phyloP scores from a whole-genome alignment of 2,329 filamentous ascomycete species.

The Xylariaceae sp. region DNA sequence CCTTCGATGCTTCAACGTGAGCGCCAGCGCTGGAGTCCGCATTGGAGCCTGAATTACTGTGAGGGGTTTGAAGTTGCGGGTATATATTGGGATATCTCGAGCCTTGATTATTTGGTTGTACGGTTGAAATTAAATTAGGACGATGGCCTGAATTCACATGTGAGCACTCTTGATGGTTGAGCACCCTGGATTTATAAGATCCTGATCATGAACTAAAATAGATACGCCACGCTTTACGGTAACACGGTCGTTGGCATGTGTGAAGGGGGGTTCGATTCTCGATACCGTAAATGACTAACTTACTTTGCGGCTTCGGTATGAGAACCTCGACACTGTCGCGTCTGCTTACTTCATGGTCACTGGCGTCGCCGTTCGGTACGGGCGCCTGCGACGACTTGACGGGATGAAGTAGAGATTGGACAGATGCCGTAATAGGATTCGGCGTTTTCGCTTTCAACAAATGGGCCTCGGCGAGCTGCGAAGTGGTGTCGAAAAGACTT shows the following conservation, averaged over 20 bases:
- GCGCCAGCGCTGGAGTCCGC: slow-evolving; percentile 25
- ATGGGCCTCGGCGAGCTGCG: slow-evolving; percentile 42
- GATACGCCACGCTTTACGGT: slow-evolving; percentile 2
- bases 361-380: slow-evolving; percentile 25
- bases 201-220: slow-evolving; percentile 1
- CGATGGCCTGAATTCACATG: slow-evolving; percentile 33
- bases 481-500: slow-evolving; percentile 31
- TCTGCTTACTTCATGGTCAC: slow-evolving; percentile 19
- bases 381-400: slow-evolving; percentile 28
- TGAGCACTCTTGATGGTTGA: slow-evolving; percentile 26
- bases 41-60: slow-evolving; percentile 20
- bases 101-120: slow-evolving; percentile 29
- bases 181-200: slow-evolving; percentile 1
- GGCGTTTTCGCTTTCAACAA: slow-evolving; percentile 34
- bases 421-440: slow-evolving; percentile 32
- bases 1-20: slow-evolving; percentile 33
- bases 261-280: slow-evolving; percentile 5
- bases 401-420: slow-evolving; percentile 25
- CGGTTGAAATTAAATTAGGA: slow-evolving; percentile 30
- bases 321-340: slow-evolving; percentile 39
- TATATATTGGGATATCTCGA: slow-evolving; percentile 34
- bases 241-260: slow-evolving; percentile 27
- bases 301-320: slow-evolving; percentile 47
- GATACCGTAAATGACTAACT: slow-evolving; percentile 30
- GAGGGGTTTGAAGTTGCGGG: slow-evolving; percentile 30